These are phyloP conservation scores for Balansia obtecta DNA, from an alignment of 2,329 filamentous ascomycete species.

Conservation along the genomic window DNA sequence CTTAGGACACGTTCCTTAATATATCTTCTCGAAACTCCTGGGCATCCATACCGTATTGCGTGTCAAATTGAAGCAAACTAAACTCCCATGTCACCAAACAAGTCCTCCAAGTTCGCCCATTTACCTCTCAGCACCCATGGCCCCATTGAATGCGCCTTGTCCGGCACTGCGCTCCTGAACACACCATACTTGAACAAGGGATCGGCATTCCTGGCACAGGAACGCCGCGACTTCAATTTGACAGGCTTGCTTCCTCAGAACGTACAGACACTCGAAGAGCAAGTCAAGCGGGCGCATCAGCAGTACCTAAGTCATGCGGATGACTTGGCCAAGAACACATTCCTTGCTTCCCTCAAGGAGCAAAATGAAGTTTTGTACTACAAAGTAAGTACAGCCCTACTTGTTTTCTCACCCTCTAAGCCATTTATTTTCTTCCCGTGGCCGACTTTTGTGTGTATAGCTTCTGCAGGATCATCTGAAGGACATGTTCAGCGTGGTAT, in stretches of 20 bases:
- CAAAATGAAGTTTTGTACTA: constrained; percentile 81
- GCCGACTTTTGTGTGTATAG: constrained; percentile 24
- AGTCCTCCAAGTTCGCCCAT: constrained; percentile 16
- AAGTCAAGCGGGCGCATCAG: constrained; percentile 64
- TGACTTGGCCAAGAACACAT: constrained; percentile 73
- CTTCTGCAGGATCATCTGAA: constrained; percentile 65
- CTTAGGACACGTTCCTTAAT: too few relatives aligned
- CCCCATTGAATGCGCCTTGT: constrained; percentile 24
- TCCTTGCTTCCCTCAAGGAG: constrained; percentile 72
- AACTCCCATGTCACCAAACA: neutral
- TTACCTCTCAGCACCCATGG: constrained; percentile 24
- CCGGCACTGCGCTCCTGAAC: constrained; percentile 23
- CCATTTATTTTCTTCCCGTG: too few relatives aligned
- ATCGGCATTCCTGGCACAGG: constrained; percentile 59
- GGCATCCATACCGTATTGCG: too few relatives aligned
- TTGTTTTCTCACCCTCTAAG: too few relatives aligned
- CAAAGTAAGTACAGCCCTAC: constrained; percentile 34
- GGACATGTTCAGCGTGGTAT: constrained; percentile 85
- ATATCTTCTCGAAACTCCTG: too few relatives aligned
- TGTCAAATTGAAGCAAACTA: too few relatives aligned
- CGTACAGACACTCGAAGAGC: constrained; percentile 64
- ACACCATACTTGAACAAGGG: constrained; percentile 58
- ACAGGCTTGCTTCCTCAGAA: constrained; percentile 60
- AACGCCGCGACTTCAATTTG: constrained; percentile 58
- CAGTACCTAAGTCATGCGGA: constrained; percentile 55